Base-by-base conservation (phyloP, 345 rosid species). In the Firmiana major region DNA sequence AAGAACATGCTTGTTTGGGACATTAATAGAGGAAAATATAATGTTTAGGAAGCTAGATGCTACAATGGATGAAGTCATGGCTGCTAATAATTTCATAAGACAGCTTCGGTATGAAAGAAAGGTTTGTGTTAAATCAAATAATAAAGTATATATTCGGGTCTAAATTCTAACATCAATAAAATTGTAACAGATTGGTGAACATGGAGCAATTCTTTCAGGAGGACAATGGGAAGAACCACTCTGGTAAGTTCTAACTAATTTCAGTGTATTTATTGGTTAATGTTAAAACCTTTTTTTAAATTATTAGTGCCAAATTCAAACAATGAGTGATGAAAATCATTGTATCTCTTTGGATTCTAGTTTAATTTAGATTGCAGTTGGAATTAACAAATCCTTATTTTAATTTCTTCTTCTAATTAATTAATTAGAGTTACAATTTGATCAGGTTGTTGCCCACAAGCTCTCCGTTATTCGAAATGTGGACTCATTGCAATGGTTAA, bases 151-250 rank as follows among this genome's bases (percentile, higher is more conserved):
- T 3, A n/a, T 65, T 65, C 26, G 9, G 19, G 22, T 40, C 22
- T 38, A 19, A 42, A 4, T 73, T 49, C 16, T 59, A 28, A 53
- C 49, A 79, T 64, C 2, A 48, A 64, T 51, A 53, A 11, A n/a
- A 51, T 24, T 48, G 43, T 26, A 28, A 73, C 85, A 93, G 97
- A 85, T 92, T 75, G 98, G 98, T 3, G 97, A 94, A 70, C 80
- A 93, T 21, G 98, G 98, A 51, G 90, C 86, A 34, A 87, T 88
- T 83, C 76, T 94, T 43, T 94, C 97, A 0, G 98, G 98, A 19
- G 97, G 98, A 53, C 98, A 94, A 79, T 89, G 79, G 95, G 95
- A 72, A 86, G 98, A 85, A 92, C 95, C 55, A 94, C 97, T 34
- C 79, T 92, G 91, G 98, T 69, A 26, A 46, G 12, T 48, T 16